Evolutionary conservation across 148 eudicot genomes (phyloP).

Genomic region (Amaranthus hypochondriacus): DNA sequence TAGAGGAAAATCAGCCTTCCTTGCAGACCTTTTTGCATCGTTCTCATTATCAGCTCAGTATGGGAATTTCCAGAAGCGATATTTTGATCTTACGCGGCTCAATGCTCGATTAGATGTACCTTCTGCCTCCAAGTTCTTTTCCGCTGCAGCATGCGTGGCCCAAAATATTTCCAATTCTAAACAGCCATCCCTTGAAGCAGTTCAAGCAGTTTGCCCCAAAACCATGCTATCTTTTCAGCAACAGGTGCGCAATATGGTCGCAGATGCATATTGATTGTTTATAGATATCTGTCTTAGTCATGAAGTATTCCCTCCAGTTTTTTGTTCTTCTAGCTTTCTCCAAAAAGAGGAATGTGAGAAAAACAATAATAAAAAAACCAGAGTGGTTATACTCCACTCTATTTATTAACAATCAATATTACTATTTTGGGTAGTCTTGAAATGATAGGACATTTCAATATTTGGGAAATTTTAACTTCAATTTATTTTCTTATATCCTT

Average conservation of each 20-base stretch:
- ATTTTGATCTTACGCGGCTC: constrained; percentile 68
- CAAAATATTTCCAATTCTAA: constrained; percentile 50
- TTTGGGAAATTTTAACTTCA: too few species aligned
- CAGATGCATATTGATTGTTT: neutral
- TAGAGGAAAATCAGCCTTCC: constrained; percentile 45
- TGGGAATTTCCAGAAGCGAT: constrained; percentile 72
- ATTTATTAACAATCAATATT: too few species aligned
- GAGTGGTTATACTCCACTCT: too few species aligned
- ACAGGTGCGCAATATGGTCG: constrained; percentile 48
- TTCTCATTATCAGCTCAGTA: constrained; percentile 67
- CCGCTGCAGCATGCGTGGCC: constrained; percentile 54
- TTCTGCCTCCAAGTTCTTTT: constrained; percentile 67
- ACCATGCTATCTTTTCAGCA: constrained; percentile 75
- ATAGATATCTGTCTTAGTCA: neutral
- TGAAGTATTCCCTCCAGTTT: too few species aligned
- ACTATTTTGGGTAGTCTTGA: too few species aligned
- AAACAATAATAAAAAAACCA: too few species aligned
- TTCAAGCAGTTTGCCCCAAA: constrained; percentile 57
- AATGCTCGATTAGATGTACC: constrained; percentile 65
- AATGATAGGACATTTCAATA: too few species aligned
- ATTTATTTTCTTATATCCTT: too few species aligned
- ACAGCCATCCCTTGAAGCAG: constrained; percentile 45
- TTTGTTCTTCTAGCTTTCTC: too few species aligned
- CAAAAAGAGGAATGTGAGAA: too few species aligned
- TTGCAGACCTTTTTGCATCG: constrained; percentile 60